Evolutionary conservation across 2,329 filamentous ascomycete genomes (phyloP).

Genomic region (Leptographium procerum): DNA sequence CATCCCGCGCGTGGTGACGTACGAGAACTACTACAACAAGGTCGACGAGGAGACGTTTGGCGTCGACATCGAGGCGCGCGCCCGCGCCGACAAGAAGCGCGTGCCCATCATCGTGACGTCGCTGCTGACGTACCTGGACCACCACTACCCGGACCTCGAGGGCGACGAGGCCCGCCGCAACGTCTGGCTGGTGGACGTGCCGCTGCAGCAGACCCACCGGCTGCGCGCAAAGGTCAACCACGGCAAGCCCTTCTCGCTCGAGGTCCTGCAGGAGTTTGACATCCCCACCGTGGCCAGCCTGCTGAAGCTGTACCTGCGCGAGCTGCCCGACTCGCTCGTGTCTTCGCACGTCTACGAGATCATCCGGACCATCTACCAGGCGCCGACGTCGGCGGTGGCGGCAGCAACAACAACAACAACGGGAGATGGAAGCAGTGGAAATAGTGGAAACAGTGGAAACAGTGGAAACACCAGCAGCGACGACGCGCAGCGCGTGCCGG

Average conservation of each 20-base stretch:
- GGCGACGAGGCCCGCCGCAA: conserved; percentile 85
- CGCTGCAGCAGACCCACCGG: conserved; percentile 72
- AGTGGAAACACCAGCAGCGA: conserved; percentile 62
- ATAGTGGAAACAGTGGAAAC: too few species aligned
- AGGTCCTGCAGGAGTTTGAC: conserved; percentile 77
- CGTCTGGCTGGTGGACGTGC: conserved; percentile 92
- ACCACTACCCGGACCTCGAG: conserved; percentile 94
- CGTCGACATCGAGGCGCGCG: conserved; percentile 91
- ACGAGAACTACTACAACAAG: conserved; percentile 98
- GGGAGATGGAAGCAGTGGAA: too few species aligned
- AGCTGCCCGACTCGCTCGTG: conserved; percentile 93
- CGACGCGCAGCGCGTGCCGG: conserved; percentile 61
- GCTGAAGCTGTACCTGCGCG: conserved; percentile 86
- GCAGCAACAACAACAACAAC: too few species aligned
- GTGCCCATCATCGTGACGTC: conserved; percentile 88
- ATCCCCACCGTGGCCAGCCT: conserved; percentile 88
- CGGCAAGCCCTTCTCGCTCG: conserved; percentile 65
- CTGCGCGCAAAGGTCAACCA: conserved; percentile 77
- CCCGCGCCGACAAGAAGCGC: conserved; percentile 86
- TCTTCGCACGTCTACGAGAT: conserved; percentile 99
- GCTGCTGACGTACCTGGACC: conserved; percentile 87
- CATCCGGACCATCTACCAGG: conserved; percentile 90
- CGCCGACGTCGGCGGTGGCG: too few species aligned
- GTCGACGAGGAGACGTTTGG: conserved; percentile 97
- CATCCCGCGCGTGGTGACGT: conserved; percentile 78